phyloP scores from a whole-genome alignment of 805 yeast genomes.

The Kodamaea jinghongensis region DNA sequence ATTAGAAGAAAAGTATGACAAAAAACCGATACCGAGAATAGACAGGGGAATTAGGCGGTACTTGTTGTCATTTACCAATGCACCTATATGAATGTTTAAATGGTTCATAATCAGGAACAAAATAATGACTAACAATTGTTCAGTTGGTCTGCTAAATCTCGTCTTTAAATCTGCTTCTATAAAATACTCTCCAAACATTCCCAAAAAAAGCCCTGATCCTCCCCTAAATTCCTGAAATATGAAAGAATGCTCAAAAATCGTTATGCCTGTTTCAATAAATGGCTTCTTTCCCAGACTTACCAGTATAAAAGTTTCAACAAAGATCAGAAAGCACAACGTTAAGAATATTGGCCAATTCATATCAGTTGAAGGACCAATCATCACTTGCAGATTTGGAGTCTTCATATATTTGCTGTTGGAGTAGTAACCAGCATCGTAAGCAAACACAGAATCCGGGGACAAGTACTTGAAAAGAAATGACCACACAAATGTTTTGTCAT shows the following conservation, averaged over 20 bases:
- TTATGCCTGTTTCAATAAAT: slow-evolving; percentile 62
- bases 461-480: slow-evolving; percentile 7
- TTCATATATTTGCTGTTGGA: slow-evolving; percentile 26
- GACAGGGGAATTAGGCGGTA: slow-evolving; percentile 65
- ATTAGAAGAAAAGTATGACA: slow-evolving; percentile 42
- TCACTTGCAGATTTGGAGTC: slow-evolving; percentile 26
- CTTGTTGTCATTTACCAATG: slow-evolving; percentile 47
- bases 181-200: slow-evolving; percentile 12
- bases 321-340: slow-evolving; percentile 58
- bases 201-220: slow-evolving; percentile 23
- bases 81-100: slow-evolving; percentile 60
- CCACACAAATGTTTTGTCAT: slow-evolving; percentile 1
- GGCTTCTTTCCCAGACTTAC: slow-evolving; percentile 55
- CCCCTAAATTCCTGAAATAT: slow-evolving; percentile 72
- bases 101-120: slow-evolving; percentile 59
- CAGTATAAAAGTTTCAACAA: slow-evolving; percentile 63
- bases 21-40: slow-evolving; percentile 51
- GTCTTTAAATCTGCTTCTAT: slow-evolving; percentile 7
- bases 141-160: slow-evolving; percentile 44
- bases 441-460: slow-evolving; percentile 19
- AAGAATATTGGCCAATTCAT: slow-evolving; percentile 59
- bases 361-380: slow-evolving; percentile 49
- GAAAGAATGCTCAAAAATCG: slow-evolving; percentile 71
- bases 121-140: slow-evolving; percentile 51
- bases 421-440: slow-evolving; percentile 22